Evolutionary conservation across 73 alveolate species (phyloP).

Genomic region (Urostyla sp.): DNA sequence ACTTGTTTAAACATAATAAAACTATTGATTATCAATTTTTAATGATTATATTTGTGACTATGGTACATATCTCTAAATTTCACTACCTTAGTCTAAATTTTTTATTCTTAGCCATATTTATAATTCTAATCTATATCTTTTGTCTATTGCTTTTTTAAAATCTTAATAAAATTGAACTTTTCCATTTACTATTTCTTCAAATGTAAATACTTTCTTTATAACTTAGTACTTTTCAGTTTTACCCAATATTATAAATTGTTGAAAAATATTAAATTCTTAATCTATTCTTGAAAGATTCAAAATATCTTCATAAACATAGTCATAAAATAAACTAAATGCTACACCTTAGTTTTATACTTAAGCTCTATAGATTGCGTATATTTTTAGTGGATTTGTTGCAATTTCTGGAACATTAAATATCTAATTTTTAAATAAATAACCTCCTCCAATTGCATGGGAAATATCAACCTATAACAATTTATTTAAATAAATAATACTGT

Average conservation of each 20-base stretch:
- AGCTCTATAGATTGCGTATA: slow-evolving; percentile 32
- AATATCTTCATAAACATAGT: slow-evolving; percentile 36
- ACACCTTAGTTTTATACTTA: not conserved
- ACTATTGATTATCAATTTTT: too few species aligned
- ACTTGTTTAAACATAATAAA: slow-evolving; percentile 33
- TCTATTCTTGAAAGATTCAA: slow-evolving; percentile 42
- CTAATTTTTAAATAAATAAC: slow-evolving; percentile 23
- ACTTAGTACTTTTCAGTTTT: not conserved
- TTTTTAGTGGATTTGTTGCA: slow-evolving; percentile 27
- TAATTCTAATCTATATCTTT: not conserved
- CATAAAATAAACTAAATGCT: slow-evolving; percentile 23
- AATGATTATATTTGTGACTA: too few species aligned
- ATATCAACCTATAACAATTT: slow-evolving; percentile 15
- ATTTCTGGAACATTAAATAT: slow-evolving; percentile 46
- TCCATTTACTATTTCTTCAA: slow-evolving; percentile 30
- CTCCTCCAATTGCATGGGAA: slow-evolving; percentile 44
- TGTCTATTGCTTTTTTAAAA: slow-evolving; percentile 17
- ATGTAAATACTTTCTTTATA: slow-evolving; percentile 9
- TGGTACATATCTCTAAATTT: too few species aligned
- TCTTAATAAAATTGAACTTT: slow-evolving; percentile 10
- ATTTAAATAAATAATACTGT: not conserved
- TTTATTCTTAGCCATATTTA: slow-evolving; percentile 47
- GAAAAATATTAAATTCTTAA: slow-evolving; percentile 29
- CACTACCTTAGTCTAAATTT: slow-evolving; percentile 1
- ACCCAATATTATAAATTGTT: slow-evolving; percentile 19